phyloP scores from a whole-genome alignment of 192 early-diverging fungal species.

The Linnemannia zychae region DNA sequence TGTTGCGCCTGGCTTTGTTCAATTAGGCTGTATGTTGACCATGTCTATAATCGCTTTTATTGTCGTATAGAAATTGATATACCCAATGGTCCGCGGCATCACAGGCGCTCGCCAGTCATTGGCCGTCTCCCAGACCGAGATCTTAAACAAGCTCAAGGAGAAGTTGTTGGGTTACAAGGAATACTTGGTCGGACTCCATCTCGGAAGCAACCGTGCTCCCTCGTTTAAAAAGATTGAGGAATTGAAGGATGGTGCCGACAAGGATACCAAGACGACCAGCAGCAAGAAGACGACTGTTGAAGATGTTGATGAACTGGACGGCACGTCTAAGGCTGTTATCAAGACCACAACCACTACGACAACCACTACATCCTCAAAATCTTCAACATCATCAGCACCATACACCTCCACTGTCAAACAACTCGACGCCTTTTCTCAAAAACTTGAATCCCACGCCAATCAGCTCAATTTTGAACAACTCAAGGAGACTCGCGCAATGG shows the following conservation, averaged over 20 bases:
- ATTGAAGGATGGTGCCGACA: background rate
- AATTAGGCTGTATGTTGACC: no score
- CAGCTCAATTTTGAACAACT: constrained; percentile 49
- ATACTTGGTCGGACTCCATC: constrained; percentile 28
- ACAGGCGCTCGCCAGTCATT: constrained; percentile 41
- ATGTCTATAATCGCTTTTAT: no score
- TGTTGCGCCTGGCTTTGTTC: no score
- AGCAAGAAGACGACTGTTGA: constrained; percentile 28
- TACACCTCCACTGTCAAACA: constrained; percentile 38
- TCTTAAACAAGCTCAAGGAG: constrained; percentile 40
- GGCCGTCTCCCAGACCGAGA: constrained; percentile 38
- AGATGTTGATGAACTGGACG: constrained; percentile 21
- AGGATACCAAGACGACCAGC: constrained; percentile 15
- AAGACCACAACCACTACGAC: background rate
- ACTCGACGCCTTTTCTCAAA: constrained; percentile 39
- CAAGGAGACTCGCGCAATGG: constrained; percentile 44
- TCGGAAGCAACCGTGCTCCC: constrained; percentile 41
- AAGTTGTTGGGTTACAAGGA: constrained; percentile 32
- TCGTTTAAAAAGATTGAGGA: constrained; percentile 31
- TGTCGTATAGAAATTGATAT: constrained; percentile 53
- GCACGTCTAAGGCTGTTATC: background rate
- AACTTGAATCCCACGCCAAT: constrained; percentile 33
- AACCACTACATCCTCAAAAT: background rate
- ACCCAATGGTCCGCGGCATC: constrained; percentile 52
- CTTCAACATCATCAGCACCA: background rate